Conservation (phyloP, 1,284 basidiomycete genomes). For the Meira nashicola region DNA sequence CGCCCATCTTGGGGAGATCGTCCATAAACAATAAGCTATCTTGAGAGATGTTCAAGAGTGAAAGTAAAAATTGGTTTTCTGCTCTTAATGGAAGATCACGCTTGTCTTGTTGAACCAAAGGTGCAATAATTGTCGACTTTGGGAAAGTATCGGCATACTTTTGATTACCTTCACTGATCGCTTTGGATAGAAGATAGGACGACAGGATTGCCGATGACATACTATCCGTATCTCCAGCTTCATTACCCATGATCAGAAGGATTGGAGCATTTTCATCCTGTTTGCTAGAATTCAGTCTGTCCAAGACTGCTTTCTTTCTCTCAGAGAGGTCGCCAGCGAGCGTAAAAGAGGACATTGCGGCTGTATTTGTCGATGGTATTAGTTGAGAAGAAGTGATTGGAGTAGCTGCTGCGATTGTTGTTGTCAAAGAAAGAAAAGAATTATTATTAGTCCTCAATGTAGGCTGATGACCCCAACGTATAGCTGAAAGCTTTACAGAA, state of each 20-base stretch:
- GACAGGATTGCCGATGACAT: constrained; percentile 39
- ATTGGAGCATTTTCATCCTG: neutral
- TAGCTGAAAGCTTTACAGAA: too few relatives aligned
- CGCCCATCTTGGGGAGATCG: constrained; percentile 13
- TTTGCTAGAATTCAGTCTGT: neutral
- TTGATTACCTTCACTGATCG: too few relatives aligned
- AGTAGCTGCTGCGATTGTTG: neutral
- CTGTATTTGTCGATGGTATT: neutral
- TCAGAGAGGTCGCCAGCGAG: neutral
- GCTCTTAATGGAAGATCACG: constrained; percentile 71
- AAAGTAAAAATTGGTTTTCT: constrained; percentile 66
- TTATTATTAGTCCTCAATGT: neutral
- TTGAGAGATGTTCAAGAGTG: constrained; percentile 36
- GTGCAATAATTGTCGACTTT: constrained; percentile 56
- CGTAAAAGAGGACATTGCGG: neutral
- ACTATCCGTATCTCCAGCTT: constrained; percentile 50
- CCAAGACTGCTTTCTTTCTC: neutral
- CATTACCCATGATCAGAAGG: constrained; percentile 43
- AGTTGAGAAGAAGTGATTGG: neutral
- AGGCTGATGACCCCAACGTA: too few relatives aligned
- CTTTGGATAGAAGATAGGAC: constrained; percentile 34
- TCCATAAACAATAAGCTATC: constrained; percentile 49
- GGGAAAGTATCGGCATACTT: constrained; percentile 1
- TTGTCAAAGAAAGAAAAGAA: neutral
- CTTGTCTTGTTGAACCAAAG: constrained; percentile 69